Evolutionary conservation across 1,139 yeast genomes (phyloP), one percentile per base, ranked within the genome.

Genomic region (Meyerozyma elateridarum): DNA sequence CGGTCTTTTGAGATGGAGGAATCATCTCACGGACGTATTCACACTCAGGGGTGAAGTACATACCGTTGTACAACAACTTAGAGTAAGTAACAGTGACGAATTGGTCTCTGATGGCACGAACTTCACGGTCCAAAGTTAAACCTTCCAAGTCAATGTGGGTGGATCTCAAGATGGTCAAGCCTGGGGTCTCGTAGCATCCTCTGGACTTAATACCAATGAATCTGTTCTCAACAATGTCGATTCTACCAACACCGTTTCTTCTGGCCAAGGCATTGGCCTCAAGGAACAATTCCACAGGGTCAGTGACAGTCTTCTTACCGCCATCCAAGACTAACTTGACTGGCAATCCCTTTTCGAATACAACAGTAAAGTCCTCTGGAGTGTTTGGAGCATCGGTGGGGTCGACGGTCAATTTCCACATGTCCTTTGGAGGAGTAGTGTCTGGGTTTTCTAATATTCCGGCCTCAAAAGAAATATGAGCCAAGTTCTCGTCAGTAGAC

Each of bases 151-250:
- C 98, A 59, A 91, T 78, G 66, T 91, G 98, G 33, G 97, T 85
- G 35, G 78, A 65, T 77, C 98, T 85, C 66, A 91, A 80, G 45
- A 91, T 64, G 44, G 98, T 89, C 55, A 91, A 79, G 61, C 97
- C 98, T 48, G 98, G 98, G 45, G 97, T 94, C 70, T 91, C 98
- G 70, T 91, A 91, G 73, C 98, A 91, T 38, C 98, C 98, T 74
- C 98, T 85, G 45, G 97, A 89, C 69, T 91, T 91, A 64, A 91
- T 85, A 62, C 97, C 97, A 56, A 91, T 91, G 64, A 91, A 91
- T 73, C 98, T 85, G 75, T 91, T 88, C 71, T 91, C 98, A 48
- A 91, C 98, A 56, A 91, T 91, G 66, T 91, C 98, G 59, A 91
- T 84, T 76, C 98, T 87, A 61, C 98, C 98, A 43, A 91, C 96